Base-by-base conservation (phyloP, 192 early-diverging fungal species). In the Coemansia sp. region DNA sequence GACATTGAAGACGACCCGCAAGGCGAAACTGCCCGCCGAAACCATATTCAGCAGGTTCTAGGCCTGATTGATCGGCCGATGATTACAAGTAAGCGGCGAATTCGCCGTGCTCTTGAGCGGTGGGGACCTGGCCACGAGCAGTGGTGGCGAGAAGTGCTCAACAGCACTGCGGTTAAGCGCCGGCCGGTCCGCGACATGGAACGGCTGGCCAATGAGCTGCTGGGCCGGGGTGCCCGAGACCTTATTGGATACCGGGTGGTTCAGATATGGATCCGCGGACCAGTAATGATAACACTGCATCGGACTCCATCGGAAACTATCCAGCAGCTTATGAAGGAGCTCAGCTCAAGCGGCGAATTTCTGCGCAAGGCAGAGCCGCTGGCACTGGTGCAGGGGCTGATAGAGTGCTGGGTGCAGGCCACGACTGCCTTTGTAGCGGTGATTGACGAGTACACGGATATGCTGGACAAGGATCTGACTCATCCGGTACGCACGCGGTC, bases 231-330 rank as follows among this genome's bases (percentile, higher is more conserved):
- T 7, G 58, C 65, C 11, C 61, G 57, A 11, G 63, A 61, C 9
- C 57, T 69, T 10, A 53, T 76, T 14, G 73, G 72, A 3, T 66
- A 69, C 73, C 58, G 63, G 3, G 15, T 59, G 10, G 73, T 69
- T 4, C 66, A 76, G 18, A 59, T 66, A n/a, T 76, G 66, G 66
- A 56, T 42, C 20, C 47, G 55, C 5, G 66, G 73, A 5, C 57
- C 66, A 2, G 45, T 76, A 3, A 40, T 69, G 11, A n/a, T 76
- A 48, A 65, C 73, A 10, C 56, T 76, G 38, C 73, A 58, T 18
- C 18, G 31, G 15, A 23, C 21, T 3, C 11, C 51, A 3, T 76
- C 73, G 0, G 28, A 43, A 16, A 47, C 54, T 0, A 31, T 76
- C 3, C 16, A 10, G 2, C 5, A 16, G 6, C 41, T 64, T 2